Conservation (phyloP, 1,284 basidiomycete genomes). For the Rhodotorula mucilaginosa region DNA sequence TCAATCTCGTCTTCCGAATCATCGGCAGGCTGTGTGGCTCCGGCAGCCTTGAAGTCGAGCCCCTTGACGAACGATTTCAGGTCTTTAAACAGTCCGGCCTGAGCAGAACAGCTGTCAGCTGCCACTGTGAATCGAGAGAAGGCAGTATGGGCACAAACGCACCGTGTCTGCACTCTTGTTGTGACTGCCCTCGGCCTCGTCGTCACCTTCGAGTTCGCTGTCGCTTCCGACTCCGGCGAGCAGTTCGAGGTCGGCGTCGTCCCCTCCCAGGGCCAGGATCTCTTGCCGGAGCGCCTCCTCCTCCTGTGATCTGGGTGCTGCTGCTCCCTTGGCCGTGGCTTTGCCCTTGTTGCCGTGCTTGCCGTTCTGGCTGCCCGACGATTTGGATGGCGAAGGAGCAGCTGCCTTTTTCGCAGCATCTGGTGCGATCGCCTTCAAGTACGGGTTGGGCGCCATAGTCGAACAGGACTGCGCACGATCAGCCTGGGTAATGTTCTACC, state of each 20-base stretch:
- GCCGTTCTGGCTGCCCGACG: not conserved
- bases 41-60: slow-evolving; percentile 53
- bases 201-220: slow-evolving; percentile 48
- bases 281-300: slow-evolving; percentile 46
- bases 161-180: not conserved
- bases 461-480: too few species aligned
- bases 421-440: slow-evolving; percentile 29
- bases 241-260: slow-evolving; percentile 56
- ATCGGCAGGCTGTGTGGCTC: slow-evolving; percentile 15
- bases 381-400: not conserved
- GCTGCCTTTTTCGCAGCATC: not conserved
- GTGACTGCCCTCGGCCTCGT: slow-evolving; percentile 41
- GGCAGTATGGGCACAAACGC: not conserved
- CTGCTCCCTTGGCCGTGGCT: not conserved
- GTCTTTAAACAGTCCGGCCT: slow-evolving; percentile 52
- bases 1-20: slow-evolving; percentile 50
- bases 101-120: not conserved
- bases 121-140: not conserved
- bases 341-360: slow-evolving; percentile 1
- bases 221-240: slow-evolving; percentile 52
- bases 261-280: slow-evolving; percentile 57
- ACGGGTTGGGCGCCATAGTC: slow-evolving; percentile 28
- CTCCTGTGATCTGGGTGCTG: slow-evolving; percentile 4
- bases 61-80: slow-evolving; percentile 56
- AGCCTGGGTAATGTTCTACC: not conserved